A percentile compares a stretch with the other conserved stretches of the same genome.
phyloP scores from a whole-genome alignment of 306 rosid genomes.

The Glycyrrhiza uralensis region DNA sequence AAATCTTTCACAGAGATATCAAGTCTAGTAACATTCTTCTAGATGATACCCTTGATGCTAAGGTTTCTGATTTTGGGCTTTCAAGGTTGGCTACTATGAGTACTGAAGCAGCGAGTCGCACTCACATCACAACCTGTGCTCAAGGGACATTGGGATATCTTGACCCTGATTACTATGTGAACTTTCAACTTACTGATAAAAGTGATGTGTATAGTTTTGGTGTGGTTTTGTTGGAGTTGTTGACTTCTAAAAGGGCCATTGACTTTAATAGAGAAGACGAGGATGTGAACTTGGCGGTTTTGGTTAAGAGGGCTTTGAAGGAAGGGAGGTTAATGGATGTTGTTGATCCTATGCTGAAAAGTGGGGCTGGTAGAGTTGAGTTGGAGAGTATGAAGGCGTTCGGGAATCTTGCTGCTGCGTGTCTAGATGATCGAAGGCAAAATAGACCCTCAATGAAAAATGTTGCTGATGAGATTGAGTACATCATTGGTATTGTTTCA shows the following conservation, averaged over 20 bases:
- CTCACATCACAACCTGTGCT: constrained; percentile 34
- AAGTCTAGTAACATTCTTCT: constrained; percentile 48
- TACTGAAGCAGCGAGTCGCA: too few relatives aligned
- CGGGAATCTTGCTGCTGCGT: constrained; percentile 37
- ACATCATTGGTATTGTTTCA: constrained; percentile 29
- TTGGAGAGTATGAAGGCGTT: constrained; percentile 45
- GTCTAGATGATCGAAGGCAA: constrained; percentile 41
- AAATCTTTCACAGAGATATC: constrained; percentile 45
- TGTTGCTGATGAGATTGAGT: constrained; percentile 44
- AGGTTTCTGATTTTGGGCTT: constrained; percentile 38
- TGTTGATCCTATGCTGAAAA: constrained; percentile 36
- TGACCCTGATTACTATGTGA: constrained; percentile 34
- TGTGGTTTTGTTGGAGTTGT: constrained; percentile 46
- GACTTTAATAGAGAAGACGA: constrained; percentile 54
- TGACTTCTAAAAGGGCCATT: constrained; percentile 46
- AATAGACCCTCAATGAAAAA: constrained; percentile 54
- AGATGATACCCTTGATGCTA: constrained; percentile 31
- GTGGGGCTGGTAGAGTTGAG: constrained; percentile 32
- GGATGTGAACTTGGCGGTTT: constrained; percentile 52
- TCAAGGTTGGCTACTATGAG: constrained; percentile 34
- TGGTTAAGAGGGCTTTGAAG: constrained; percentile 34
- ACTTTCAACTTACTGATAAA: constrained; percentile 44
- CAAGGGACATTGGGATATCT: constrained; percentile 41
- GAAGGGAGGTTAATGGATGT: constrained; percentile 43
- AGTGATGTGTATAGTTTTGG: constrained; percentile 52